phyloP scores from a whole-genome alignment of 495 filamentous ascomycete genomes.

The Antarctomyces pellizariae region DNA sequence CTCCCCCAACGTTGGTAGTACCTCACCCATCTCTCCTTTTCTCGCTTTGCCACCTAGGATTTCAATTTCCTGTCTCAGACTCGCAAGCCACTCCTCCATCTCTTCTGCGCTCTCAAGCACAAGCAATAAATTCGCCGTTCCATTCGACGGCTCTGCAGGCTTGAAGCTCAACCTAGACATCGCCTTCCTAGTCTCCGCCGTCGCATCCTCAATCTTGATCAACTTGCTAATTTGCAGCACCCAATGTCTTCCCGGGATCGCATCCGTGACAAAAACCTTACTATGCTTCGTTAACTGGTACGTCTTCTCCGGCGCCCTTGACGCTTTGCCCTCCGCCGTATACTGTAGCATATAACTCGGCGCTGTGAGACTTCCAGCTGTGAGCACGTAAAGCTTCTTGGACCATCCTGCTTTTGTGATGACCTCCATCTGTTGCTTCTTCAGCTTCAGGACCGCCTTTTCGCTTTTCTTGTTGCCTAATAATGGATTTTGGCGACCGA shows the following conservation, averaged over 20 bases:
- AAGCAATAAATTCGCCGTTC: conserved; percentile 46
- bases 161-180: conserved; percentile 49
- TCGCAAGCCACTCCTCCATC: conserved; percentile 65
- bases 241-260: conserved; percentile 79
- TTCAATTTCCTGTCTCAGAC: conserved; percentile 43
- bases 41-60: conserved; percentile 42
- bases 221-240: conserved; percentile 76
- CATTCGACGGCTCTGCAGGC: conserved; percentile 26
- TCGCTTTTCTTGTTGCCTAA: too few relatives aligned
- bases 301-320: conserved; percentile 71
- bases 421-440: too few relatives aligned
- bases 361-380: conserved; percentile 9
- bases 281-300: conserved; percentile 65
- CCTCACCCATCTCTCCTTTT: too few relatives aligned
- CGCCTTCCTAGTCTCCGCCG: conserved; percentile 34
- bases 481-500: too few relatives aligned
- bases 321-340: conserved; percentile 50
- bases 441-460: too few relatives aligned
- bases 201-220: conserved; percentile 36
- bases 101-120: conserved; percentile 61
- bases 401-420: conserved; percentile 50
- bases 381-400: conserved; percentile 57
- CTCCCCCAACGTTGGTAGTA: too few relatives aligned
- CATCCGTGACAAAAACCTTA: conserved; percentile 81
- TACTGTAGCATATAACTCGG: conserved; percentile 80